phyloP scores from a whole-genome alignment of 768 basidiomycete species.

The Lactarius sanguifluus region DNA sequence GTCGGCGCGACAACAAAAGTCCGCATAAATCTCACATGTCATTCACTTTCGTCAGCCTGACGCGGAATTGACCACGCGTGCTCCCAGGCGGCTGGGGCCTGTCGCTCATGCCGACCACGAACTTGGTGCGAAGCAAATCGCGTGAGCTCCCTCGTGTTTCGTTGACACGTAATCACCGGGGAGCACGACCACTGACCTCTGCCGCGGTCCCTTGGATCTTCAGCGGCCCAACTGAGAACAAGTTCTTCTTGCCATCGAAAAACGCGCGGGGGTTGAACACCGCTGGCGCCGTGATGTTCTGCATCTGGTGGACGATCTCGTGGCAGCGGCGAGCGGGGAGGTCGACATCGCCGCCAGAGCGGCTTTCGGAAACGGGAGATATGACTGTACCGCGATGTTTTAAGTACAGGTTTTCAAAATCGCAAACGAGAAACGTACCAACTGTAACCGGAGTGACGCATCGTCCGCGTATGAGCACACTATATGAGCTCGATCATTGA shows the following conservation, averaged over 20 bases:
- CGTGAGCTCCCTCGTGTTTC: constrained; percentile 9
- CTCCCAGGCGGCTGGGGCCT: constrained; percentile 15
- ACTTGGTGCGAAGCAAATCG: constrained; percentile 6
- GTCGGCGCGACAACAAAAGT: neutral
- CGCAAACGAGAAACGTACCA: constrained; percentile 15
- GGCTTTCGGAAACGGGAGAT: constrained; percentile 8
- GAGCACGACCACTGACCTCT: constrained; percentile 10
- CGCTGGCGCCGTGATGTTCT: constrained; percentile 12
- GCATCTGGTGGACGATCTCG: constrained; percentile 23
- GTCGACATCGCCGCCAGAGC: constrained; percentile 19
- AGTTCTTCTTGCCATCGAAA: constrained; percentile 27
- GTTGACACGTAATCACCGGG: neutral
- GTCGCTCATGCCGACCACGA: constrained; percentile 20
- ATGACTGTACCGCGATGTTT: constrained; percentile 2
- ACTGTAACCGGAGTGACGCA: constrained; percentile 10
- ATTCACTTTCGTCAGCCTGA: constrained; percentile 23
- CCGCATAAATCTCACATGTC: constrained; percentile 14
- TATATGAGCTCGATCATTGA: neutral
- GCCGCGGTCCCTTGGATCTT: constrained; percentile 25
- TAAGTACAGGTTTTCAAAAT: neutral
- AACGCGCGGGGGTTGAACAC: constrained; percentile 26
- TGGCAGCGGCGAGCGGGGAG: constrained; percentile 24
- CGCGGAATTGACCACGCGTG: constrained; percentile 22
- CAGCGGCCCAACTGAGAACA: constrained; percentile 22
- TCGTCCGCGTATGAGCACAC: neutral